These are phyloP conservation scores for Echinosophora koreensis DNA, from an alignment of 306 rosid species.

Conservation along the genomic window DNA sequence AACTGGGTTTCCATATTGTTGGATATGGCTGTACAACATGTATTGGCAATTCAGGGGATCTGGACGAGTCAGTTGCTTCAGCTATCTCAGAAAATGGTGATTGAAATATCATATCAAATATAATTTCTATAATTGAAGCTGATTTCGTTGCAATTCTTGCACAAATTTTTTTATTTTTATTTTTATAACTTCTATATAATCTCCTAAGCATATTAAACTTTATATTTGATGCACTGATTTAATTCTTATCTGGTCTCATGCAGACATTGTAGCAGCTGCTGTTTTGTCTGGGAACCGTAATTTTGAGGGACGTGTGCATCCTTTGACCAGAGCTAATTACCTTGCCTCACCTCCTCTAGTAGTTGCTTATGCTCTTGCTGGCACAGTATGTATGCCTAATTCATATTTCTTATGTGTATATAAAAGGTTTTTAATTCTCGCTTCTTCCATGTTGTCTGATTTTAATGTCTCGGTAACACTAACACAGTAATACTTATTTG, in stretches of 20 bases:
- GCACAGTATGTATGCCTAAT: conserved; percentile 71
- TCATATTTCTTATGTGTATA: conserved; percentile 29
- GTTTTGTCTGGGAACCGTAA: conserved; percentile 97
- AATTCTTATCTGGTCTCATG: conserved; percentile 40
- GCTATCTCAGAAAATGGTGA: conserved; percentile 91
- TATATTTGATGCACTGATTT: conserved; percentile 18
- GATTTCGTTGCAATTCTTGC: conserved; percentile 21
- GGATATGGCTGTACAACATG: conserved; percentile 98
- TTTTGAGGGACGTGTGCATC: conserved; percentile 98
- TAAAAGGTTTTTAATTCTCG: conserved; percentile 33
- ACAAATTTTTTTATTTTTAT: not conserved
- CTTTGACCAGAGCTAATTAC: conserved; percentile 98
- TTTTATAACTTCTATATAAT: conserved; percentile 29
- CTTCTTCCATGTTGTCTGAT: conserved; percentile 21
- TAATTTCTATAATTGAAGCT: conserved; percentile 32
- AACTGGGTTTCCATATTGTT: conserved; percentile 92
- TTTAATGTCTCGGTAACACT: conserved; percentile 17
- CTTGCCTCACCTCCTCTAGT: conserved; percentile 98
- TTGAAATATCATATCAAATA: conserved; percentile 26
- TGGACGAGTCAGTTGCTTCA: conserved; percentile 82
- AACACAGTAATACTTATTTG: not conserved
- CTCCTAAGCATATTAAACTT: conserved; percentile 28
- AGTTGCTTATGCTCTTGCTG: conserved; percentile 97
- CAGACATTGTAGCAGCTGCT: conserved; percentile 94
- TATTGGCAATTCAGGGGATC: conserved; percentile 93